Percentiles rank a stretch among this genome's conserved stretches.
phyloP scores from a whole-genome alignment of 2,329 filamentous ascomycete species.

The Hypoxylon sp. region DNA sequence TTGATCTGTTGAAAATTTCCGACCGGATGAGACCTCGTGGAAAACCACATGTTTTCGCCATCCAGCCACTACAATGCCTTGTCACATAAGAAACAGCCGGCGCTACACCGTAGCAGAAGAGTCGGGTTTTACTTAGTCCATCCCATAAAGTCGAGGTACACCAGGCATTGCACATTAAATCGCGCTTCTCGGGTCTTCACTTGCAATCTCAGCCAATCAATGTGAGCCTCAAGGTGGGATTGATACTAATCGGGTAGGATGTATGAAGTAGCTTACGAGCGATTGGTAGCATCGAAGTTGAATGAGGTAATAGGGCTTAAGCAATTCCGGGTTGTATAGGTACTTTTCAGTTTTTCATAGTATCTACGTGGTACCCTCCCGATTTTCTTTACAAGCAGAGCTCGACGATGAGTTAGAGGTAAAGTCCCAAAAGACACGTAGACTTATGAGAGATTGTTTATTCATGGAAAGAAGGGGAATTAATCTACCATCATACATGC shows the following conservation, averaged over 20 bases:
- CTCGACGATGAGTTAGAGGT: background rate
- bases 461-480: slow-evolving; percentile 1
- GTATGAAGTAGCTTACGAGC: background rate
- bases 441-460: background rate
- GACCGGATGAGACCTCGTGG: slow-evolving; percentile 11
- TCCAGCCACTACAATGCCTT: slow-evolving; percentile 7
- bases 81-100: slow-evolving; percentile 21
- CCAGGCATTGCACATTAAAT: slow-evolving; percentile 4
- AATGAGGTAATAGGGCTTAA: slow-evolving; percentile 7
- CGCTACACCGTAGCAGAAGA: slow-evolving; percentile 15
- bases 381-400: background rate
- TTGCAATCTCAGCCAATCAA: slow-evolving; percentile 24
- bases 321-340: slow-evolving; percentile 1
- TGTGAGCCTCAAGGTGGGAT: slow-evolving; percentile 7
- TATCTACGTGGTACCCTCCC: background rate
- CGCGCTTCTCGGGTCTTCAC: background rate
- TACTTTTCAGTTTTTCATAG: background rate
- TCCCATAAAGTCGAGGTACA: slow-evolving; percentile 1
- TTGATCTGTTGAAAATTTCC: slow-evolving; percentile 6
- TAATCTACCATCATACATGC: slow-evolving; percentile 5
- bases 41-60: slow-evolving; percentile 12
- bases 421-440: slow-evolving; percentile 3
- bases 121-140: background rate
- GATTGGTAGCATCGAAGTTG: slow-evolving; percentile 5
- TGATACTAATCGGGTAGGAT: slow-evolving; percentile 27